Evolutionary conservation across 1,284 basidiomycete species (phyloP).

Genomic region (Cryptococcus floricola): DNA sequence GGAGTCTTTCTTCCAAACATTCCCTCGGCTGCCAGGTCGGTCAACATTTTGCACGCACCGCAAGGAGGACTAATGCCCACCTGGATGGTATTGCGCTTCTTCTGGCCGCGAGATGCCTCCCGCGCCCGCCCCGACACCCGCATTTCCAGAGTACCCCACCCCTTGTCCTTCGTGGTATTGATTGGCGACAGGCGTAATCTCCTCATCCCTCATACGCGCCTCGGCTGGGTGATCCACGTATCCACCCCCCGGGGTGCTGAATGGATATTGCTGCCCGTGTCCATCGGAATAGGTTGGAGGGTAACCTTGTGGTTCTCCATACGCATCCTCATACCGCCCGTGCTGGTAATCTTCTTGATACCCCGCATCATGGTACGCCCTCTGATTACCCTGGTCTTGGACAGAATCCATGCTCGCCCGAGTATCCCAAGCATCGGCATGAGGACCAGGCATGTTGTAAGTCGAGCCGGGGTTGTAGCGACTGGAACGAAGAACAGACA

Average conservation of each 20-base stretch:
- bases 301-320: conserved; percentile 15
- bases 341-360: not conserved
- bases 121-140: not conserved
- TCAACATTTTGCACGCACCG: not conserved
- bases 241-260: conserved; percentile 16
- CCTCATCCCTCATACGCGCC: conserved; percentile 19
- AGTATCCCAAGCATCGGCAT: conserved; percentile 67
- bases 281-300: conserved; percentile 3
- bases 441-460: conserved; percentile 24
- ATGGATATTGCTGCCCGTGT: conserved; percentile 12
- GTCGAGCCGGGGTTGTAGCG: conserved; percentile 59
- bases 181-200: conserved; percentile 22
- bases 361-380: conserved; percentile 14
- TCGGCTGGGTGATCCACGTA: conserved; percentile 24
- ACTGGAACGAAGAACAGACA: conserved; percentile 57
- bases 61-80: conserved; percentile 14
- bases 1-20: conserved; percentile 34
- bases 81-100: conserved; percentile 30
- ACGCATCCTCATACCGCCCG: conserved; percentile 25
- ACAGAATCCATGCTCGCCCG: conserved; percentile 57
- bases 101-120: conserved; percentile 25
- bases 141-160: conserved; percentile 8
- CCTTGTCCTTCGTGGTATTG: conserved; percentile 18
- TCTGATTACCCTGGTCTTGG: conserved; percentile 13
- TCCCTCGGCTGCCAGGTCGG: conserved; percentile 21